phyloP scores from a whole-genome alignment of 495 filamentous ascomycete species.

The Lepraria neglecta region DNA sequence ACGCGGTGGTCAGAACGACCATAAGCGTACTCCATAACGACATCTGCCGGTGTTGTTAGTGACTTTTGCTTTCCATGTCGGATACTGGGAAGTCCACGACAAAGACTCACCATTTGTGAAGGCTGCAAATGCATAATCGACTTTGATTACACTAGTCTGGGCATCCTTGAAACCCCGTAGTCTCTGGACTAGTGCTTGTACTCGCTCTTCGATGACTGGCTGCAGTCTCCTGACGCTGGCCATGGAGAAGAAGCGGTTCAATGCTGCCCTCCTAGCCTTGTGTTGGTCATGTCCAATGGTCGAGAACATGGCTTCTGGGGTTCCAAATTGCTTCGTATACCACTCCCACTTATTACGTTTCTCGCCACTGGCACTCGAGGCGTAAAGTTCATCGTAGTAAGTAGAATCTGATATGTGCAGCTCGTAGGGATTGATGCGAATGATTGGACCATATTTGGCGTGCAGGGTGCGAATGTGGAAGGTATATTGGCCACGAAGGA shows the following conservation, averaged over 20 bases:
- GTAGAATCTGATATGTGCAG: constrained; percentile 47
- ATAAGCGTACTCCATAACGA: background rate
- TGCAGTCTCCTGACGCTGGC: constrained; percentile 14
- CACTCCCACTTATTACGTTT: constrained; percentile 31
- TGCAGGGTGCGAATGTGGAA: constrained; percentile 43
- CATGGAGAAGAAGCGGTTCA: constrained; percentile 37
- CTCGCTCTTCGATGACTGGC: constrained; percentile 16
- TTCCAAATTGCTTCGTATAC: constrained; percentile 28
- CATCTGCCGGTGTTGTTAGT: background rate
- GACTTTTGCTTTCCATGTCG: background rate
- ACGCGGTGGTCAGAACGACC: background rate
- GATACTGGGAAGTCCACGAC: background rate
- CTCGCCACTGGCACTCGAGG: constrained; percentile 5
- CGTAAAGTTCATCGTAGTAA: constrained; percentile 35
- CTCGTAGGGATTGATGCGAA: constrained; percentile 51
- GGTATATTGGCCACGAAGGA: constrained; percentile 35
- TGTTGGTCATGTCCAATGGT: constrained; percentile 27
- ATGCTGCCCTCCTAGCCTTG: constrained; percentile 29
- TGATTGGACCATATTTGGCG: constrained; percentile 50
- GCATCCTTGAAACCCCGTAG: background rate
- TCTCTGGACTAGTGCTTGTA: constrained; percentile 1
- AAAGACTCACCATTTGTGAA: background rate
- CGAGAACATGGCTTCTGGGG: constrained; percentile 23
- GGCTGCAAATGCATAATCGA: constrained; percentile 11
- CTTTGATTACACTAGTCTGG: constrained; percentile 1